Conservation (phyloP, 106 monocot genomes). For the Dioscorea zingiberensis region DNA sequence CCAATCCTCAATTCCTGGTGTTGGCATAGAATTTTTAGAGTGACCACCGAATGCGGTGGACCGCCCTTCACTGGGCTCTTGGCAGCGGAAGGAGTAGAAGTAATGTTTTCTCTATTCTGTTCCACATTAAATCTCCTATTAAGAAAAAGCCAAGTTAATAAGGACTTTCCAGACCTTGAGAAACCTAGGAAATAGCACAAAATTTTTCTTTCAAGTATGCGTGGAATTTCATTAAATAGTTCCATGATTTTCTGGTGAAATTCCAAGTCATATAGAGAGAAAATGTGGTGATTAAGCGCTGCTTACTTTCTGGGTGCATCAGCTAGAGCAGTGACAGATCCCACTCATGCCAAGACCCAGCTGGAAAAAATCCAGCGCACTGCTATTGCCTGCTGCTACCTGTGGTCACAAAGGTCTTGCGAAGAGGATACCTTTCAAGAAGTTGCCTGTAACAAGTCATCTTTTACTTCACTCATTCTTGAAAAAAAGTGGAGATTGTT, state of each 20-base stretch:
- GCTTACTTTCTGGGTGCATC: conserved; percentile 65
- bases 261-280: conserved; percentile 38
- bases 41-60: conserved; percentile 91
- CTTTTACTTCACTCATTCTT: conserved; percentile 45
- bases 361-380: conserved; percentile 69
- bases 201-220: too few relatives aligned
- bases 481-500: conserved; percentile 46
- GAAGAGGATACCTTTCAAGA: conserved; percentile 75
- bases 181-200: too few relatives aligned
- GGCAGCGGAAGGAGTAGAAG: conserved; percentile 85
- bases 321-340: conserved; percentile 59
- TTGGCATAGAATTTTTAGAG: conserved; percentile 87
- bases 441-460: conserved; percentile 44
- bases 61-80: conserved; percentile 99
- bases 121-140: too few relatives aligned
- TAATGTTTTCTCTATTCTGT: too few relatives aligned
- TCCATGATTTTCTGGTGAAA: too few relatives aligned
- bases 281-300: conserved; percentile 73
- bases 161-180: too few relatives aligned
- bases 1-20: conserved; percentile 58
- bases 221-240: too few relatives aligned
- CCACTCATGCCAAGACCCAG: conserved; percentile 54
- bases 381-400: conserved; percentile 53
- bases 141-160: too few relatives aligned
- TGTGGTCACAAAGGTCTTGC: conserved; percentile 66